Evolutionary conservation across 2,329 filamentous ascomycete genomes (phyloP).

Genomic region (Claviceps sp.): DNA sequence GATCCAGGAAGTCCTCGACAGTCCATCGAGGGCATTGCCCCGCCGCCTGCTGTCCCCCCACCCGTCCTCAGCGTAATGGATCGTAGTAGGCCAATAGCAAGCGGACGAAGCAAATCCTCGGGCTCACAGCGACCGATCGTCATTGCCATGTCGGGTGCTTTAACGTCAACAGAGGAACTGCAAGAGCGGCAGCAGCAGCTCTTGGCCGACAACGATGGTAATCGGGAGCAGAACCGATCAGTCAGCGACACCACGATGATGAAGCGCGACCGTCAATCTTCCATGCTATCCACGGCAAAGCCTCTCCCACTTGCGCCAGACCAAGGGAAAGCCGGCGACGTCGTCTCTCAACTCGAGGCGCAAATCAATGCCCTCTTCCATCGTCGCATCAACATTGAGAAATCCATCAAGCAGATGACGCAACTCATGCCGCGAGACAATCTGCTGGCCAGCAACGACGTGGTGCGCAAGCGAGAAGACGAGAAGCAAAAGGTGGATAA

Average conservation of each 20-base stretch:
- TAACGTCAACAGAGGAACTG: not conserved
- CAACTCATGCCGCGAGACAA: slow-evolving; percentile 62
- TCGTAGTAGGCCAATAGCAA: slow-evolving; percentile 18
- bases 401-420: slow-evolving; percentile 62
- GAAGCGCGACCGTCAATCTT: slow-evolving; percentile 12
- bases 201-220: not conserved
- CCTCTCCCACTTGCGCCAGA: slow-evolving; percentile 47
- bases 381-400: slow-evolving; percentile 57
- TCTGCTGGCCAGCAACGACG: slow-evolving; percentile 52
- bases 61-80: slow-evolving; percentile 17
- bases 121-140: slow-evolving; percentile 14
- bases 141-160: slow-evolving; percentile 15
- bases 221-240: slow-evolving; percentile 1
- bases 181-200: not conserved
- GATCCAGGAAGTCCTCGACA: slow-evolving; percentile 15
- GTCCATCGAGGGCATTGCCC: slow-evolving; percentile 12
- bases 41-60: slow-evolving; percentile 13
- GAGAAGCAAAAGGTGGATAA: slow-evolving; percentile 54
- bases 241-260: slow-evolving; percentile 3
- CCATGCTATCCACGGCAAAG: slow-evolving; percentile 35
- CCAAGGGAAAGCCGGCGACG: slow-evolving; percentile 45
- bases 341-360: slow-evolving; percentile 52
- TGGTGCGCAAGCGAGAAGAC: slow-evolving; percentile 39
- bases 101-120: slow-evolving; percentile 11
- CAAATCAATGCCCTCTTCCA: slow-evolving; percentile 51